Conservation (phyloP, 331 rosid genomes). For the Acacia concinna region DNA sequence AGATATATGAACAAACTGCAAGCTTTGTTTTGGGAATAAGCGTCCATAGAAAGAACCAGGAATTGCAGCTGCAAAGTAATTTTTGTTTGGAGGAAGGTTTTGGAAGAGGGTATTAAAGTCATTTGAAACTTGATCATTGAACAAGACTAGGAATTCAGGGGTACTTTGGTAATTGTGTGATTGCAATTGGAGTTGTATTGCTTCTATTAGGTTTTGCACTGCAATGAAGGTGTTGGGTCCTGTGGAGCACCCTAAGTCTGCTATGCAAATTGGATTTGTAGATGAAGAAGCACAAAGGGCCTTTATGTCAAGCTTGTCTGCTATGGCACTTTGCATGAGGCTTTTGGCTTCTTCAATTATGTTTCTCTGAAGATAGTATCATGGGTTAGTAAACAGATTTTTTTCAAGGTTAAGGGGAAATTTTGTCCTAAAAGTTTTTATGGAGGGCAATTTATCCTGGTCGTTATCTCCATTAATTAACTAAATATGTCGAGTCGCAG, state of each 20-base stretch:
- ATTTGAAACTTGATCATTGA: neutral
- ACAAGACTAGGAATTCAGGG: neutral
- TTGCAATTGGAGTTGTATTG: neutral
- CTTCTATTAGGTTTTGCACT: neutral
- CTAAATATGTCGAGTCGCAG: no score
- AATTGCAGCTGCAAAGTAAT: neutral
- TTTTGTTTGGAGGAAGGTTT: neutral
- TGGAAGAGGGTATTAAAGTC: neutral
- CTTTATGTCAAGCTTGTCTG: neutral
- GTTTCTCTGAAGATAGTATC: neutral
- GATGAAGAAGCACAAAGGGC: neutral
- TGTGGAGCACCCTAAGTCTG: neutral
- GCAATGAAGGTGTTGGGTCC: neutral
- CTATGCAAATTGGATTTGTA: neutral
- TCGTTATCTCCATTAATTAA: no score
- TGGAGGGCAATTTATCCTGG: no score
- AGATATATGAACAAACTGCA: neutral
- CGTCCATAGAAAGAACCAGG: neutral
- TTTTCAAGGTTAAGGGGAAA: no score
- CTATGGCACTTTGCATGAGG: neutral
- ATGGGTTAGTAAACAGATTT: no score
- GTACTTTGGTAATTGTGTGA: neutral
- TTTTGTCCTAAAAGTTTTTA: no score
- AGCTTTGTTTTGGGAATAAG: neutral
- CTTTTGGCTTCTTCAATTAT: neutral